phyloP scores from a whole-genome alignment of 108 stramenopile genomes.

The Nitzschia sp. region DNA sequence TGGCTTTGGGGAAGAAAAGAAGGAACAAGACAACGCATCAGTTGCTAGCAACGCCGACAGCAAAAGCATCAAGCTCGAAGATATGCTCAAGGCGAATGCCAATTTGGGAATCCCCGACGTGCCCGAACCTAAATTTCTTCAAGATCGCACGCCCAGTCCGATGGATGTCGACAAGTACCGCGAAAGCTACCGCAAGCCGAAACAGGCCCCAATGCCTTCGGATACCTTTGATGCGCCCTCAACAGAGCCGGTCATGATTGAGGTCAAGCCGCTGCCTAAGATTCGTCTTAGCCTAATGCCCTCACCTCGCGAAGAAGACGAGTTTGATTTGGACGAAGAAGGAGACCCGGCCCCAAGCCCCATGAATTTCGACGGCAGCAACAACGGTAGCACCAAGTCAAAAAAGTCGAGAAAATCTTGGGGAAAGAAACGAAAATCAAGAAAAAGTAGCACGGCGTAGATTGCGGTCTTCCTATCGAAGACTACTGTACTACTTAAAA shows the following conservation, averaged over 20 bases:
- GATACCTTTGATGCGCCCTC: conserved; percentile 15
- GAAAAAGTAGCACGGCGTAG: no score
- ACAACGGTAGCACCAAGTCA: not conserved
- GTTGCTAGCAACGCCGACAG: not conserved
- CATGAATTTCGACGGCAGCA: not conserved
- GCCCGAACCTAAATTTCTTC: conserved; percentile 33
- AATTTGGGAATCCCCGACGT: conserved; percentile 14
- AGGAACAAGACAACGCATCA: not conserved
- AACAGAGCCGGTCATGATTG: conserved; percentile 68
- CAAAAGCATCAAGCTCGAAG: conserved; percentile 53
- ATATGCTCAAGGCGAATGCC: conserved; percentile 44
- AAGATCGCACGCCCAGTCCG: conserved; percentile 39
- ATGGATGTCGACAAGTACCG: conserved; percentile 16
- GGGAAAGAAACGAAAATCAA: conserved; percentile 10
- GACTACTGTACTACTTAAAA: no score
- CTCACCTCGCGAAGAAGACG: conserved; percentile 86
- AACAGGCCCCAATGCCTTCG: not conserved
- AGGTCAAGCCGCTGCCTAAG: conserved; percentile 87
- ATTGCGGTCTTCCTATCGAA: no score
- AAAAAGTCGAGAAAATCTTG: conserved; percentile 7
- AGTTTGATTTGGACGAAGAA: conserved; percentile 57
- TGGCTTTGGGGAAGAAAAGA: conserved; percentile 9
- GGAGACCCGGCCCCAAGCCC: conserved; percentile 8
- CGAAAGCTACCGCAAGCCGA: conserved; percentile 24
- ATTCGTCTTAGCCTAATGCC: conserved; percentile 86